Evolutionary conservation across 1,139 yeast species (phyloP).

Genomic region (Protomyces macrosporus): DNA sequence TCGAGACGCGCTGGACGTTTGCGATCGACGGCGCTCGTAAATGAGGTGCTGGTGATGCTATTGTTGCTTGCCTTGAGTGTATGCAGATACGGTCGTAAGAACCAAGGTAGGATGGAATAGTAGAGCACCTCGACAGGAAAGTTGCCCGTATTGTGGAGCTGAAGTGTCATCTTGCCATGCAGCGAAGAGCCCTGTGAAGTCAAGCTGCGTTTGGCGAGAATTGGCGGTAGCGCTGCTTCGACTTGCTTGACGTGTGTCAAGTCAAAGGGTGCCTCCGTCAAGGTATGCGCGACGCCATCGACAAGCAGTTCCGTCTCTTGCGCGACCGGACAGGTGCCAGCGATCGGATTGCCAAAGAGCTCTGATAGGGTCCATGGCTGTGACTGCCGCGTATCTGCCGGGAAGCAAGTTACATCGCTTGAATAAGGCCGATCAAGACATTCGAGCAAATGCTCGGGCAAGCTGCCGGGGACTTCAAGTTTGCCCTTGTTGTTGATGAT

Average conservation of each 20-base stretch:
- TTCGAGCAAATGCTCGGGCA: constrained; percentile 33
- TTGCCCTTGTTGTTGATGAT: constrained; percentile 44
- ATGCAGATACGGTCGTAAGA: constrained; percentile 73
- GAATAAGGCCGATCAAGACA: constrained; percentile 52
- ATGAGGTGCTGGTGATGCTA: constrained; percentile 54
- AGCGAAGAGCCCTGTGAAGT: constrained; percentile 35
- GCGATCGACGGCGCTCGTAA: constrained; percentile 75
- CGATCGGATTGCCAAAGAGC: constrained; percentile 44
- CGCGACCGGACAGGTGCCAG: constrained; percentile 24
- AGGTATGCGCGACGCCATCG: constrained; percentile 9
- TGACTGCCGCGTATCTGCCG: constrained; percentile 51
- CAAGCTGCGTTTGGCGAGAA: constrained; percentile 72
- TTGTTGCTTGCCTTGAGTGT: constrained; percentile 45
- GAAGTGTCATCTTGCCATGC: constrained; percentile 74
- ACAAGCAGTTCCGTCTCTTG: not conserved
- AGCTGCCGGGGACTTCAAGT: not conserved
- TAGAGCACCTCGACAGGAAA: constrained; percentile 52
- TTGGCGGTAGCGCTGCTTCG: constrained; percentile 51
- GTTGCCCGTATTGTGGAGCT: constrained; percentile 58
- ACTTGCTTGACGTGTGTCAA: not conserved
- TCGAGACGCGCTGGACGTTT: constrained; percentile 80
- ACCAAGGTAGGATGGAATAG: constrained; percentile 91
- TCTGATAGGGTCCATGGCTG: constrained; percentile 55
- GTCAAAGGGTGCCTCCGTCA: not conserved
- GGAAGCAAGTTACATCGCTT: constrained; percentile 72